phyloP scores from a whole-genome alignment of 352 stramenopile species.

The Discostella stelligera region DNA sequence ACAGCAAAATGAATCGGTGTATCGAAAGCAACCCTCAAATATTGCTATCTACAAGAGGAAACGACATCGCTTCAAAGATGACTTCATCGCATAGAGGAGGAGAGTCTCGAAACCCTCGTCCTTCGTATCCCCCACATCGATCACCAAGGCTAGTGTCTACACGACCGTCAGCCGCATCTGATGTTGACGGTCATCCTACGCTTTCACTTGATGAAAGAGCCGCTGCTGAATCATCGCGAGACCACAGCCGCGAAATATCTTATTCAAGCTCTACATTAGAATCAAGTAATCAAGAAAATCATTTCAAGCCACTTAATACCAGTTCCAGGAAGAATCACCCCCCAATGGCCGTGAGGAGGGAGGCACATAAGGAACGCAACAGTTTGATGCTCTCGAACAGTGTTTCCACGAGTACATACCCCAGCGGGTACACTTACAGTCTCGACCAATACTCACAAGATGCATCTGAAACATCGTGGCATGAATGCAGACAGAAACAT shows the following conservation, averaged over 20 bases:
- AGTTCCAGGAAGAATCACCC: conserved; percentile 7
- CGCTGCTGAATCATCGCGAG: conserved; percentile 31
- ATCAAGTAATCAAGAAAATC: conserved; percentile 27
- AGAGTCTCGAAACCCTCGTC: conserved; percentile 27
- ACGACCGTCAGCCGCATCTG: conserved; percentile 7
- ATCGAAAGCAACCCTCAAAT: conserved; percentile 6
- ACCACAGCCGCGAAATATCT: conserved; percentile 17
- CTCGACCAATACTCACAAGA: conserved; percentile 53
- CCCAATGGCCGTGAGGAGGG: conserved; percentile 1
- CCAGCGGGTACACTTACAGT: conserved; percentile 40
- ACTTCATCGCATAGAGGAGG: conserved; percentile 7
- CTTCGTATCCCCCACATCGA: conserved; percentile 11
- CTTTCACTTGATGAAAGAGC: conserved; percentile 52
- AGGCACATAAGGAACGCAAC: background rate
- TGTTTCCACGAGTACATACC: conserved; percentile 23
- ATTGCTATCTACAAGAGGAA: background rate
- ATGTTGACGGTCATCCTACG: conserved; percentile 38
- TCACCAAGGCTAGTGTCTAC: background rate
- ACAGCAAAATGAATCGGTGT: conserved; percentile 30
- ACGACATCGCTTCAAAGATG: conserved; percentile 4
- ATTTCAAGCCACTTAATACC: conserved; percentile 13
- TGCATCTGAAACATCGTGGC: conserved; percentile 19
- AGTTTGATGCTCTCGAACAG: conserved; percentile 15
- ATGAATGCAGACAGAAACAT: too few species aligned
- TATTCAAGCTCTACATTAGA: conserved; percentile 17